Base-by-base conservation (phyloP, 2,329 filamentous ascomycete genomes). In the Dactylonectria estremocensis region DNA sequence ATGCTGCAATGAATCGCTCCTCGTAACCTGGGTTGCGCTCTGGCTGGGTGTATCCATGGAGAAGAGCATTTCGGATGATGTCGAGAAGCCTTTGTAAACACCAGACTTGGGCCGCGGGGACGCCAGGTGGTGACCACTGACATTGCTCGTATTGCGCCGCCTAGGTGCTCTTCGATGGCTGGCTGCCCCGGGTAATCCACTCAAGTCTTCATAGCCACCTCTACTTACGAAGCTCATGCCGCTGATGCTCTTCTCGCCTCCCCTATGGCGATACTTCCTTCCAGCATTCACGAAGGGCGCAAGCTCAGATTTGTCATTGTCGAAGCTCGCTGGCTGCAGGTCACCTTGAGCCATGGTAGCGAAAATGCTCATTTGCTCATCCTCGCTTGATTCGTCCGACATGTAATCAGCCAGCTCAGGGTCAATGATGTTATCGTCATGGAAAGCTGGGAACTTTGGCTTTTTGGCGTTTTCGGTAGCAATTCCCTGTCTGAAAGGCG, bases 401-500 rank as follows among this genome's bases (percentile, higher is more conserved):
- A 99, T 93, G 81, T 97, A 99, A 37, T 94, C 93, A 5, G 95
- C 95, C 61, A 99, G 85, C 76, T 99, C 96, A 1, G 96, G 96
- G 78, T 99, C 96, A 73, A 99, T 98, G 73, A 99, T 97, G 77
- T 96, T 98, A 83, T 99, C 96, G 77, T 96, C 95, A 79, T 99
- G 96, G 74, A 99, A 98, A n/a, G 95, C 95, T 16, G 95, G 92
- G 40, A 97, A 87, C 48, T 90, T 90, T 8, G 89, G 84, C 70
- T 91, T 92, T 69, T 88, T 90, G 4, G 86, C 83, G 54, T 87
- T 83, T 66, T 95, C 92, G 59, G 97, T 90, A 10, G 85, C 90
- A 18, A 87, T 84, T 11, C 90, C 87, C 66, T 92, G 92, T 61
- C 95, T 94, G 72, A 98, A 98, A 0, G 96, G 96, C 0, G 94